Base-by-base conservation (phyloP, 1,139 yeast species). In the Kurtzmaniella natalensis region DNA sequence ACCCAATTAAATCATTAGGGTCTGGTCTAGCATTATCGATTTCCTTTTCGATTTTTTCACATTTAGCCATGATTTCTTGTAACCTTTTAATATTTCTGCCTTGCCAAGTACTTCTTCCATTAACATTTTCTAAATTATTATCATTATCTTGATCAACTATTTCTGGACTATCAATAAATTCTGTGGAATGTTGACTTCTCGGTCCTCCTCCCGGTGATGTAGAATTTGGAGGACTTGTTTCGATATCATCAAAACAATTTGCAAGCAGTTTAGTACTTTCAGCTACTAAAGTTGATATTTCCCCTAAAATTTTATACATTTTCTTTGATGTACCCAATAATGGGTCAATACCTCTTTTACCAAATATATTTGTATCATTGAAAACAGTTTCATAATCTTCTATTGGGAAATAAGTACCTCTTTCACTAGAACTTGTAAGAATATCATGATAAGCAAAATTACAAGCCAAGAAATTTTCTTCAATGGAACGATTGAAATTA, bases 361-460 rank as follows among this genome's bases (percentile, higher is more conserved):
- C 58, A 34, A 41, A 48, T 2, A 56, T 57, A 8, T 57, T 50
- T 9, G 42, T 42, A 41, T 64, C 70, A 17, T 55, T 58, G 51
- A 83, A 70, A 34, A 78, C 66, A 24, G 61, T 56, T 33, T 79
- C 78, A 53, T 84, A 83, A 29, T 76, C 77, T 11, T 61, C 60
- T 17, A 71, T 58, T 0, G 78, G 69, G 49, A 79, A 79, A 47
- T 76, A 77, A 0, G 81, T 69, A 1, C 78, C 78, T 32, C 80
- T 51, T 36, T 74, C 76, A 33, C 71, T 62, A 10, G 83, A 74
- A 34, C 80, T 71, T 1, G 92, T 78, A 42, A 82, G 62, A 26
- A 85, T 70, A 50, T 84, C 94, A 53, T 85, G 94, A 50, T 84
- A 85, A 1, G 88, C 87, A 57, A 81, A 85, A 53, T 81, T 83